Percentiles rank a stretch among this genome's conserved stretches.
These are phyloP conservation scores for Eragrostis tef DNA, from an alignment of 202 grass and related monocot genomes.

Conservation along the genomic window DNA sequence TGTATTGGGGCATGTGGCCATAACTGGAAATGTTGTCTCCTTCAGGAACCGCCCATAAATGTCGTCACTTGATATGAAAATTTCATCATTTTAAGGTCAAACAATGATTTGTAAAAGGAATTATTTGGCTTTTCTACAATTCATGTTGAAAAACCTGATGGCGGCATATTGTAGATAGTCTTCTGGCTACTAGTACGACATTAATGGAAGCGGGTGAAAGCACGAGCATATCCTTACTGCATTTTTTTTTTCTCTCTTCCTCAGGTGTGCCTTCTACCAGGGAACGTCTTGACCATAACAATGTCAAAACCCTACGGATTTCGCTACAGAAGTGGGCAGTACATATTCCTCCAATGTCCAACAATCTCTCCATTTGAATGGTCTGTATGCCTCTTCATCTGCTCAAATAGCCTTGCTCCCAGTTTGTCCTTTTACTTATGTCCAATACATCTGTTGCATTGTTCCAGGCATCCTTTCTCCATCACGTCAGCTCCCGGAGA, in stretches of 20 bases:
- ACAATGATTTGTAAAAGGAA: background rate
- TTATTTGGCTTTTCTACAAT: background rate
- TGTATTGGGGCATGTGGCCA: slow-evolving; percentile 11
- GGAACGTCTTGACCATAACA: slow-evolving; percentile 73
- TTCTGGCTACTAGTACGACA: background rate
- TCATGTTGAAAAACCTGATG: background rate
- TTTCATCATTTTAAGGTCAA: slow-evolving; percentile 8
- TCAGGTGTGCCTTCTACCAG: slow-evolving; percentile 74
- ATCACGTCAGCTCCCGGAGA: slow-evolving; percentile 85
- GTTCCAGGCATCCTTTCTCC: slow-evolving; percentile 76
- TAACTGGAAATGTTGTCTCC: background rate
- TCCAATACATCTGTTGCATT: background rate
- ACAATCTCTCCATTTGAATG: slow-evolving; percentile 82
- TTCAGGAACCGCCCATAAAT: slow-evolving; percentile 3
- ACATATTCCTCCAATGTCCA: slow-evolving; percentile 81
- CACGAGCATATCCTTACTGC: slow-evolving; percentile 5
- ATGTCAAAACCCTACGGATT: slow-evolving; percentile 85
- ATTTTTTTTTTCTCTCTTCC: background rate
- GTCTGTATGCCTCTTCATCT: slow-evolving; percentile 37
- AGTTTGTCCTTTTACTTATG: background rate
- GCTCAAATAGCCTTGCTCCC: background rate
- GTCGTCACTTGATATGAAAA: background rate
- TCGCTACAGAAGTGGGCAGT: slow-evolving; percentile 80
- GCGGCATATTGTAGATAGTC: background rate
- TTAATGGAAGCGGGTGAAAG: background rate